Conservation (phyloP, 1,139 yeast species). For the Diutina sp. region DNA sequence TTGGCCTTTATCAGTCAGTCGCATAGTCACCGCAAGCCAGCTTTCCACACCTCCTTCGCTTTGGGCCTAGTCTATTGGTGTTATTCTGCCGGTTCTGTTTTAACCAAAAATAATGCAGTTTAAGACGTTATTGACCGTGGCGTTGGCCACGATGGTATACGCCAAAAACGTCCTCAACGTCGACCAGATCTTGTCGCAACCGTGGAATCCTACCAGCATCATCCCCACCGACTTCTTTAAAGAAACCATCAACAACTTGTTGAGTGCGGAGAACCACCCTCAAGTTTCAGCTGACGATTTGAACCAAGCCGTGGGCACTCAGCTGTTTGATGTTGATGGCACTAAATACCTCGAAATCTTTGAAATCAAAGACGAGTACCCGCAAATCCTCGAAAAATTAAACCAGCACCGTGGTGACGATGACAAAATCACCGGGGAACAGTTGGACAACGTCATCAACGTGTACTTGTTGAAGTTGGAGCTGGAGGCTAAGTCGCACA, state of each 20-base stretch:
- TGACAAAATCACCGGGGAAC: not conserved
- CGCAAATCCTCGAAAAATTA: not conserved
- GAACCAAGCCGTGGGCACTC: not conserved
- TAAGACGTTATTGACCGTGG: constrained; percentile 4
- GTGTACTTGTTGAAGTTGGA: not conserved
- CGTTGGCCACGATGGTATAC: constrained; percentile 6
- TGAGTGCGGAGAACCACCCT: not conserved
- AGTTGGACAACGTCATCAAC: not conserved
- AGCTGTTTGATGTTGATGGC: not conserved
- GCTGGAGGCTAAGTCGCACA: not conserved
- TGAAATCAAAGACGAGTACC: not conserved
- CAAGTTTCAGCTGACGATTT: not conserved
- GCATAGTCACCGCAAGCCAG: not conserved
- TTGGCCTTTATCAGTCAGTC: not conserved
- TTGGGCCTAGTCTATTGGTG: not conserved
- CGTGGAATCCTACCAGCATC: not conserved
- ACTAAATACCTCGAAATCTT: not conserved
- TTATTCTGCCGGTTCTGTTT: not conserved
- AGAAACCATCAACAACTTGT: not conserved
- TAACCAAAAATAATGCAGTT: constrained; percentile 4
- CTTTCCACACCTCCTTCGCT: not conserved
- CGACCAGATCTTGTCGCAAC: not conserved
- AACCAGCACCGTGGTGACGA: not conserved
- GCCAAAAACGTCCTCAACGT: constrained; percentile 10
- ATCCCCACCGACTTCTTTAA: not conserved